Conservation (phyloP, 306 rosid genomes). For the Hippophae tibetana region DNA sequence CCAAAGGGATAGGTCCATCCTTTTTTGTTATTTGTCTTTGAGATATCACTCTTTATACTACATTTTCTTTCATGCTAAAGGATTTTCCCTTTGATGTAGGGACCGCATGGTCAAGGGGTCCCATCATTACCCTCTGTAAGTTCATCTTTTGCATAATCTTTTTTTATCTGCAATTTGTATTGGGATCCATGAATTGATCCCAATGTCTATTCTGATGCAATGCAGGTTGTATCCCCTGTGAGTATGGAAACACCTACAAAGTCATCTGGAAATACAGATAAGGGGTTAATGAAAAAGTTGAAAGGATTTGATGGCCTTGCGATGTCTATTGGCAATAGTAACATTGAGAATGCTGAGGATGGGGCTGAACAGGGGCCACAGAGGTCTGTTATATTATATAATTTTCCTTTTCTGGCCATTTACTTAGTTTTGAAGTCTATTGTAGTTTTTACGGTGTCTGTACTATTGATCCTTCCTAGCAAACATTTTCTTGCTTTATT, state of each 20-base stretch:
- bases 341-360: slow-evolving; percentile 45
- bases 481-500: slow-evolving; percentile 9
- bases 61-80: slow-evolving; percentile 16
- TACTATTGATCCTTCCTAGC: slow-evolving; percentile 6
- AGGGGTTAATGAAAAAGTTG: slow-evolving; percentile 61
- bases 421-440: background rate
- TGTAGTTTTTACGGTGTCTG: background rate
- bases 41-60: background rate
- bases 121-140: slow-evolving; percentile 72
- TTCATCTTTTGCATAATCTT: slow-evolving; percentile 1
- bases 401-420: slow-evolving; percentile 3
- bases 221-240: slow-evolving; percentile 57
- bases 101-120: slow-evolving; percentile 62
- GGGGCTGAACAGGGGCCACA: slow-evolving; percentile 49
- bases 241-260: slow-evolving; percentile 63
- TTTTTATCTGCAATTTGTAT: background rate
- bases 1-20: background rate
- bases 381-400: slow-evolving; percentile 44
- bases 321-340: slow-evolving; percentile 81
- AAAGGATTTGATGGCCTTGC: slow-evolving; percentile 89
- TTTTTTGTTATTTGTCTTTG: background rate
- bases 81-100: slow-evolving; percentile 31
- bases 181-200: slow-evolving; percentile 6
- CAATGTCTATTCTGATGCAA: slow-evolving; percentile 17
- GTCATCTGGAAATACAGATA: slow-evolving; percentile 62